Percentiles rank a stretch among this genome's conserved stretches.
Conservation (phyloP, 805 yeast species). For the Kurtzmaniella fragi region DNA sequence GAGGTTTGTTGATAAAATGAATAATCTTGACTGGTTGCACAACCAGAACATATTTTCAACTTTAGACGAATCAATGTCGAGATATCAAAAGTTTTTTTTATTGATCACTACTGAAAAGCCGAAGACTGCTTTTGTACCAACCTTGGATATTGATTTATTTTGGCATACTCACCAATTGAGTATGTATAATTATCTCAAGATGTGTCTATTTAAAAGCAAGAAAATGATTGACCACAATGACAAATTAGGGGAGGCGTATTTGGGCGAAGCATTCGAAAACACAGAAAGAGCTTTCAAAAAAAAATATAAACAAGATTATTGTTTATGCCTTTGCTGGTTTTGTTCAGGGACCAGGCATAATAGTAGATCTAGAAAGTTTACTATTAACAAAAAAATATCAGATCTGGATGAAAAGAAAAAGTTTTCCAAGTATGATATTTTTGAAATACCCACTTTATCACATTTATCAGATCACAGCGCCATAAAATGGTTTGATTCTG, state of each 20-base stretch:
- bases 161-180: slow-evolving; percentile 25
- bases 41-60: slow-evolving; percentile 10
- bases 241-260: slow-evolving; percentile 15
- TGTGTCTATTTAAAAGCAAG: slow-evolving; percentile 3
- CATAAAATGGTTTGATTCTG: too few relatives aligned
- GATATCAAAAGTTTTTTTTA: slow-evolving; percentile 15
- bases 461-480: too few relatives aligned
- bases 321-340: slow-evolving; percentile 17
- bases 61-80: slow-evolving; percentile 9
- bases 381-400: too few relatives aligned
- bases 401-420: too few relatives aligned
- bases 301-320: slow-evolving; percentile 10
- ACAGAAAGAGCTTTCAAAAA: slow-evolving; percentile 13
- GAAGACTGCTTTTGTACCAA: slow-evolving; percentile 15
- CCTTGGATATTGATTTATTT: slow-evolving; percentile 21
- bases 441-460: too few relatives aligned
- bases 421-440: too few relatives aligned
- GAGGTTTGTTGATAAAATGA: slow-evolving; percentile 16
- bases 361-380: too few relatives aligned
- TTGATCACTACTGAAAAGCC: slow-evolving; percentile 3
- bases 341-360: slow-evolving; percentile 1
- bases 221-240: slow-evolving; percentile 19
- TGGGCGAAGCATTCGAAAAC: slow-evolving; percentile 11
- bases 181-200: slow-evolving; percentile 10
- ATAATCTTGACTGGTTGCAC: slow-evolving; percentile 14